Evolutionary conservation across 2,329 filamentous ascomycete species (phyloP), one percentile per base, ranked within the genome.

Genomic region (Pseudopithomyces maydicus): DNA sequence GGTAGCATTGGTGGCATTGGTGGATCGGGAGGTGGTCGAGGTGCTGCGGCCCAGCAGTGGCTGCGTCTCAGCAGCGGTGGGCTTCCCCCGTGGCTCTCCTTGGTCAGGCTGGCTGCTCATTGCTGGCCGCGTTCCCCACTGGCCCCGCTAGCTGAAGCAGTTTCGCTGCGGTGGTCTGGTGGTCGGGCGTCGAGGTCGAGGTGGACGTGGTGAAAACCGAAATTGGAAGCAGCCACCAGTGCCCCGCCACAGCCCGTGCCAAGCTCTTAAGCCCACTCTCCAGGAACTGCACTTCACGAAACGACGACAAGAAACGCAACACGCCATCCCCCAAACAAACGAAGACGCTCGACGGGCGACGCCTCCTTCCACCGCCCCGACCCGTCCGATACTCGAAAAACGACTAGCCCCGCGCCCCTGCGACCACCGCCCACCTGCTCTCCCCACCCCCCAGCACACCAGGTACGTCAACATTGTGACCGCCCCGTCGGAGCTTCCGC

Each of bases 391-490:
- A 7, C 36, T 22, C 32, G 12, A 12, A 32, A 42, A 42, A 23
- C 51, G 26, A 32, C 52, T 47, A 45, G n/a, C 26, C 8, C 46
- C 51, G 26, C 41, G 15, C 12, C 29, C 39, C 42, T 41, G 26
- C 29, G 39, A 50, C 17, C 33, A 42, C 52, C 26, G 26, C 53
- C 43, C 55, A 49, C 54, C 53, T 54, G 39, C 65, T 43, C 67
- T 65, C 65, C 67, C 61, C 59, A 62, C 63, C 65, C 65, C 59
- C 62, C 63, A 67, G 65, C 65, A 60, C 63, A 61, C 63, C 64
- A 67, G 69, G 72, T 74, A 73, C 70, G 71, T 73, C 72, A 75
- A 72, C 66, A 68, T 63, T 56, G 64, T 63, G 46, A 56, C 66
- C 65, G 59, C 64, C 59, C 55, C 48, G 65, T 59, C 65, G 15